Percentiles rank a stretch among this genome's conserved stretches.
These are phyloP conservation scores for Raphanus raphanistrum DNA, from an alignment of 345 rosid species.

Conservation along the genomic window DNA sequence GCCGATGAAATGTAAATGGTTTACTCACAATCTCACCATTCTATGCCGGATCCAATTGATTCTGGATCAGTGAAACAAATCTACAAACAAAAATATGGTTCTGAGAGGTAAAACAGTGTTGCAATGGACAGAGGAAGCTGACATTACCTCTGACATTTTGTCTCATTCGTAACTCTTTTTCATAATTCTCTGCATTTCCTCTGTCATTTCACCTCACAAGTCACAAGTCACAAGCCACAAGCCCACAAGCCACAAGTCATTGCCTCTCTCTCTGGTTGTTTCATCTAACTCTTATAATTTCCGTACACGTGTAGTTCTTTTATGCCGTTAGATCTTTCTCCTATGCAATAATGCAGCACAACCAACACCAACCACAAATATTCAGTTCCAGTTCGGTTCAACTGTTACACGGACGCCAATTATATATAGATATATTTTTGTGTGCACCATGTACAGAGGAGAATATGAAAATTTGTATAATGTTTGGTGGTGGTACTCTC, in stretches of 20 bases:
- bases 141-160: neutral
- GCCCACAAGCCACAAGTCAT: neutral
- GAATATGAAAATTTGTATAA: slow-evolving; percentile 12
- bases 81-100: neutral
- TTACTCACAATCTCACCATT: neutral
- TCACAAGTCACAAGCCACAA: slow-evolving; percentile 7
- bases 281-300: slow-evolving; percentile 2
- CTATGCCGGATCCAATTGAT: neutral
- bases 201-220: slow-evolving; percentile 29
- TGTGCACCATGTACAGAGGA: neutral
- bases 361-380: neutral
- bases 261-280: neutral
- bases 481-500: slow-evolving; percentile 26
- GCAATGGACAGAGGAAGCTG: slow-evolving; percentile 5
- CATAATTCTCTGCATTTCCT: neutral
- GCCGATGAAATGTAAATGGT: neutral
- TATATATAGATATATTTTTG: neutral
- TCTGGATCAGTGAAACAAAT: neutral
- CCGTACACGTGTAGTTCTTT: slow-evolving; percentile 15
- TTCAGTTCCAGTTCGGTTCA: slow-evolving; percentile 10
- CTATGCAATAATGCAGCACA: neutral
- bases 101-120: neutral
- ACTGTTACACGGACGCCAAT: neutral
- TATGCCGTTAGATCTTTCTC: slow-evolving; percentile 8
- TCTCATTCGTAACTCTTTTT: slow-evolving; percentile 23